Evolutionary conservation across 208 protist species (phyloP).

Genomic region (Jaenimonas drosophilae): DNA sequence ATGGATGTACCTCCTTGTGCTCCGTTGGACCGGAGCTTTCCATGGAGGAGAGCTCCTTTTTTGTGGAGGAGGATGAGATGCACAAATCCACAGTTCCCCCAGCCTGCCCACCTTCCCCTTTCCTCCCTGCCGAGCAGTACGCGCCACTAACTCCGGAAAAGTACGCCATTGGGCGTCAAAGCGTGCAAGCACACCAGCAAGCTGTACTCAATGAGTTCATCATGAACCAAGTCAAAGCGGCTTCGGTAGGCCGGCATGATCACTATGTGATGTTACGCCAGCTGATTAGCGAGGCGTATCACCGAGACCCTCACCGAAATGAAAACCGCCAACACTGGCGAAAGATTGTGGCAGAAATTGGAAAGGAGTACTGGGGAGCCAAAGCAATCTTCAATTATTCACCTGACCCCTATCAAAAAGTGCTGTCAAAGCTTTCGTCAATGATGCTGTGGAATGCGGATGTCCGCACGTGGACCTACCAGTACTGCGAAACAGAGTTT

Average conservation of each 20-base stretch:
- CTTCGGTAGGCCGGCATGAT: conserved; percentile 46
- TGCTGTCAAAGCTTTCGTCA: conserved; percentile 71
- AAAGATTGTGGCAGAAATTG: conserved; percentile 42
- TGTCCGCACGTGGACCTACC: conserved; percentile 51
- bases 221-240: conserved; percentile 28
- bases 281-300: conserved; percentile 62
- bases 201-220: conserved; percentile 71
- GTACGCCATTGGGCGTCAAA: conserved; percentile 51
- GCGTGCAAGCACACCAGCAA: conserved; percentile 45
- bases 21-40: too few species aligned
- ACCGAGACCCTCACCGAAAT: conserved; percentile 35
- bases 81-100: too few species aligned
- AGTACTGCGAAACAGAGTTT: conserved; percentile 48
- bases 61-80: too few species aligned
- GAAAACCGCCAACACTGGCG: conserved; percentile 59
- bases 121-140: too few species aligned
- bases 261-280: conserved; percentile 83
- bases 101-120: too few species aligned
- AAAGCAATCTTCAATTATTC: conserved; percentile 64
- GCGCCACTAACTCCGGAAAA: too few species aligned
- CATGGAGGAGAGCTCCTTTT: too few species aligned
- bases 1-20: too few species aligned
- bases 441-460: conserved; percentile 82
- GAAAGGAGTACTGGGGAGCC: conserved; percentile 74
- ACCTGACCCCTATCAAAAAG: conserved; percentile 77